Percentiles rank a stretch among this genome's conserved stretches.
Conservation (phyloP, 148 eudicot species). For the Selenicereus undatus region DNA sequence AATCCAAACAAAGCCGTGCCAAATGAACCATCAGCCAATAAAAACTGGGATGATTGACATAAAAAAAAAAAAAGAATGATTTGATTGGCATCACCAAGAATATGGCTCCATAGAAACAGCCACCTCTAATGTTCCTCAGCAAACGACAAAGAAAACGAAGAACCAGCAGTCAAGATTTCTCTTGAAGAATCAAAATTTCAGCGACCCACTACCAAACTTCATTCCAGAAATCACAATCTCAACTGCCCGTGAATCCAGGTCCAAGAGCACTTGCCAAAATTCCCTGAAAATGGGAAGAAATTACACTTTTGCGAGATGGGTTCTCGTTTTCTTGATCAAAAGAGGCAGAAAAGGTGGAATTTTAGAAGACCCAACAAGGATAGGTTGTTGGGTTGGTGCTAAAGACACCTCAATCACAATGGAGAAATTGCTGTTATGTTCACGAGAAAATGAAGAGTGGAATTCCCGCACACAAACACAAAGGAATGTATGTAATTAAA, state of each 20-base stretch:
- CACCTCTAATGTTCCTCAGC: neutral
- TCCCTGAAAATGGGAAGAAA: neutral
- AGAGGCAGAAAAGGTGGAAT: conserved; percentile 15
- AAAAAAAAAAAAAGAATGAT: neutral
- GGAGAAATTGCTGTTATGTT: conserved; percentile 17
- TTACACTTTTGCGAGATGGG: conserved; percentile 9
- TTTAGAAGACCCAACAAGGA: neutral
- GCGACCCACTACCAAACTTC: conserved; percentile 4
- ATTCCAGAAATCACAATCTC: conserved; percentile 7
- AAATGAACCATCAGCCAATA: neutral
- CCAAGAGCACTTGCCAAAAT: conserved; percentile 13
- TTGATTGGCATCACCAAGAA: neutral
- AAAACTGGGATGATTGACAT: neutral
- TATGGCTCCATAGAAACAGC: neutral
- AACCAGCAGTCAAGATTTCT: neutral
- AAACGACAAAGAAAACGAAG: neutral
- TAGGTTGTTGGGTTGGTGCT: neutral
- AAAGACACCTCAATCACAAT: conserved; percentile 24
- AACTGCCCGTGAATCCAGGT: conserved; percentile 15
- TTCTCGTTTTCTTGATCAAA: conserved; percentile 2
- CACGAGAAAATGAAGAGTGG: no score
- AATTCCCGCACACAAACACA: conserved; percentile 17
- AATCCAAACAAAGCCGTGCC: neutral
- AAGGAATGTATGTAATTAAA: conserved; percentile 9
- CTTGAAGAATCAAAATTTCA: conserved; percentile 8